phyloP scores from a whole-genome alignment of 208 protist species.

The Trypanosoma melophagium region DNA sequence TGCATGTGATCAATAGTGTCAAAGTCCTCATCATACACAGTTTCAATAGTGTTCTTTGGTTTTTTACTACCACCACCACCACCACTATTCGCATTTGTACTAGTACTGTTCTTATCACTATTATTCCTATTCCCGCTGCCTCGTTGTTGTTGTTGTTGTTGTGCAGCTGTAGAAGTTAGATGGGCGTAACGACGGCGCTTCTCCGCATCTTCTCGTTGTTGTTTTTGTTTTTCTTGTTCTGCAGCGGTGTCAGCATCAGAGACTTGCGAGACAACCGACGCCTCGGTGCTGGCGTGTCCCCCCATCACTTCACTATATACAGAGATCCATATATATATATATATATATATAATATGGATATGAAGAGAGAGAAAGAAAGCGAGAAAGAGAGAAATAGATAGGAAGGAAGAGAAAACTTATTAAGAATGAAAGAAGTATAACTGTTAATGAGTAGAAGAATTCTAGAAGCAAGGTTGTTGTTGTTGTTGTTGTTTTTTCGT shows the following conservation, averaged over 20 bases:
- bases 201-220: not conserved
- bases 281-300: conserved; percentile 9
- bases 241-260: not conserved
- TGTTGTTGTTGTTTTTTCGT: too few species aligned
- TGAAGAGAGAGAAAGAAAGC: not conserved
- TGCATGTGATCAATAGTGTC: conserved; percentile 71
- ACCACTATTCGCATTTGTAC: conserved; percentile 5
- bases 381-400: conserved; percentile 4
- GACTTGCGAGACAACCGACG: not conserved
- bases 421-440: too few species aligned
- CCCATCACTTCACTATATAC: not conserved
- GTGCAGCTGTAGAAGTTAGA: conserved; percentile 13
- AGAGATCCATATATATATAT: not conserved
- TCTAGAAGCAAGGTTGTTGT: too few species aligned
- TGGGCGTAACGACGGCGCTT: conserved; percentile 19
- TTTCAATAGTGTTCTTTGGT: conserved; percentile 64
- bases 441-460: too few species aligned
- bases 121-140: not conserved
- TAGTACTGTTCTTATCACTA: conserved; percentile 51
- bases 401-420: not conserved
- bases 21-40: conserved; percentile 84
- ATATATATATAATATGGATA: conserved; percentile 9
- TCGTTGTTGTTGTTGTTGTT: not conserved
- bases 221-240: not conserved
- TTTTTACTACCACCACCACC: not conserved